A percentile compares a stretch with the other conserved stretches of the same genome.
These are phyloP conservation scores for Apiospora aurea DNA, from an alignment of 2,329 filamentous ascomycete genomes.

Conservation along the genomic window DNA sequence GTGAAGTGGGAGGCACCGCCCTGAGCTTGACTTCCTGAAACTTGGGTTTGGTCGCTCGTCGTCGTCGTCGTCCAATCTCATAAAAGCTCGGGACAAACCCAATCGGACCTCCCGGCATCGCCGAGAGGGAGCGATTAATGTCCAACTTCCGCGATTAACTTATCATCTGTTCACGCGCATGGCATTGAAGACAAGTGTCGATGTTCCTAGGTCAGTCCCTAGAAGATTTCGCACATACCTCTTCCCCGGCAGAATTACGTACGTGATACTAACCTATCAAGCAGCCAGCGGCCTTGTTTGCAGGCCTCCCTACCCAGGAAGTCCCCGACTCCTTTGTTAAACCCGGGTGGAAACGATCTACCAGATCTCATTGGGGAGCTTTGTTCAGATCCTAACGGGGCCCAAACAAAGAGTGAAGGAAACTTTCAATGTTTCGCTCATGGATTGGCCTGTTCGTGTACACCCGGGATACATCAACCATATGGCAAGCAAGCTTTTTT, in stretches of 20 bases:
- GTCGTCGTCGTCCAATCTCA: not conserved
- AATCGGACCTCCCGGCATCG: not conserved
- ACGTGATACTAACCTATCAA: not conserved
- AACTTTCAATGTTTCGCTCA: not conserved
- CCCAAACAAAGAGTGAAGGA: constrained; percentile 11
- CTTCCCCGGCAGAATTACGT: not conserved
- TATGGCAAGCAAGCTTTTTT: not conserved
- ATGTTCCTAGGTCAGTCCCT: not conserved
- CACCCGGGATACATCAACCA: not conserved
- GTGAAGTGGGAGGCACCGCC: not conserved
- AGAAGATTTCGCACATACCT: not conserved
- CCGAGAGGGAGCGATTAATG: not conserved
- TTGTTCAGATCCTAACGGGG: not conserved
- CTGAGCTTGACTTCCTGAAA: not conserved
- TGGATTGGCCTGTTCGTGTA: not conserved
- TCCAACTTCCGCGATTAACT: not conserved
- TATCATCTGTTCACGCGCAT: not conserved
- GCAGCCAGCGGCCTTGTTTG: not conserved
- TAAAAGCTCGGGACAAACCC: not conserved
- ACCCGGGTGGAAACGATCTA: not conserved
- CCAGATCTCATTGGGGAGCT: not conserved
- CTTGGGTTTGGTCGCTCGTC: not conserved
- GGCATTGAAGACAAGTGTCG: not conserved
- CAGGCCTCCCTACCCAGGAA: too few species aligned
- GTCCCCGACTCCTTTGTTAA: not conserved